Evolutionary conservation across 1,284 basidiomycete genomes (phyloP).

Genomic region (Pascua sp.): DNA sequence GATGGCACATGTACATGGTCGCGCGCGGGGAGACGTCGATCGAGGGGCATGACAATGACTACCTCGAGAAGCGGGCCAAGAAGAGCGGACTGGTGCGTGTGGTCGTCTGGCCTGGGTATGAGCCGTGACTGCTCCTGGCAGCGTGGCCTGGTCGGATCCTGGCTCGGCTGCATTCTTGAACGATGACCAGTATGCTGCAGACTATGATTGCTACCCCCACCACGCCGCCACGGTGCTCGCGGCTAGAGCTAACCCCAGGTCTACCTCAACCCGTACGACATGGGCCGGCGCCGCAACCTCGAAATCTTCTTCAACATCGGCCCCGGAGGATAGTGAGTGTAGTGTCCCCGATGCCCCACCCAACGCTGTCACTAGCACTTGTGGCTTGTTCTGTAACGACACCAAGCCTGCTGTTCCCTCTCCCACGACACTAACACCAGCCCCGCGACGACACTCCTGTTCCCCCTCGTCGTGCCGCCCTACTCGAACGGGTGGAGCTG

Average conservation of each 20-base stretch:
- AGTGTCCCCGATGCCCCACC: too few relatives aligned
- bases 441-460: conserved; percentile 67
- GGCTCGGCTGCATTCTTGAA: too few relatives aligned
- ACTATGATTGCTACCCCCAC: background rate
- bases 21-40: conserved; percentile 82
- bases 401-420: too few relatives aligned
- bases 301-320: conserved; percentile 86
- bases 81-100: conserved; percentile 63
- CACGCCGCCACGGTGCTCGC: too few relatives aligned
- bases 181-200: background rate
- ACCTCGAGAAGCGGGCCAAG: conserved; percentile 69
- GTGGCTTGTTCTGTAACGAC: background rate
- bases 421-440: conserved; percentile 48
- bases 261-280: conserved; percentile 88
- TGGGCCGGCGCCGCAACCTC: conserved; percentile 73
- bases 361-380: background rate
- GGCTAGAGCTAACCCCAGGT: conserved; percentile 48
- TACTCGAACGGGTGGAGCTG: conserved; percentile 79
- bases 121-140: too few relatives aligned
- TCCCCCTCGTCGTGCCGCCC: conserved; percentile 76
- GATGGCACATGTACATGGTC: conserved; percentile 76
- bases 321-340: conserved; percentile 68
- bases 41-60: conserved; percentile 80
- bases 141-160: too few relatives aligned
- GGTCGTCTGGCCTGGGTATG: too few relatives aligned